phyloP scores from a whole-genome alignment of 2,329 filamentous ascomycete genomes.

The Fusarium tricinctum region DNA sequence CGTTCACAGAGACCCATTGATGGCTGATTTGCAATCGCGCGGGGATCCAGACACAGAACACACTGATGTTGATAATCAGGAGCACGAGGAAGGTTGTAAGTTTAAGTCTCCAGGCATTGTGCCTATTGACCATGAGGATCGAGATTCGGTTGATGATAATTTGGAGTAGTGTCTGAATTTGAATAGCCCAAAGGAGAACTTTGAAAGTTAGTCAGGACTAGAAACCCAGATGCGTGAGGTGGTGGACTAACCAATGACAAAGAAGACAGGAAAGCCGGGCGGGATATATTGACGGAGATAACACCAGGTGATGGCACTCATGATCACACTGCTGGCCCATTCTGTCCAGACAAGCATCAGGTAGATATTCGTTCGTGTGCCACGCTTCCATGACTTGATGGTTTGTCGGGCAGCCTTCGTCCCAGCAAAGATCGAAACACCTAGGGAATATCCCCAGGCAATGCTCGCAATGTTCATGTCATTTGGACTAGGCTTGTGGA shows the following conservation, averaged over 20 bases:
- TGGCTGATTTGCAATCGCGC: constrained; percentile 62
- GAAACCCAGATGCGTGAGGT: accelerated
- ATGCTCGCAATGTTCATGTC: constrained; percentile 52
- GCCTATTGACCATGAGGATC: constrained; percentile 60
- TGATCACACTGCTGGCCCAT: constrained; percentile 45
- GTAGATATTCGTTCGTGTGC: constrained; percentile 44
- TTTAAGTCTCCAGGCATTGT: constrained; percentile 58
- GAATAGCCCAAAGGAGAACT: constrained; percentile 57
- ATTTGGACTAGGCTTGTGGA: constrained; percentile 38
- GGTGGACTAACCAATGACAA: constrained; percentile 40
- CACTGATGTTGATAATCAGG: constrained; percentile 64
- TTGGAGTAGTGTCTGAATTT: constrained; percentile 66
- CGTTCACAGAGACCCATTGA: constrained; percentile 61
- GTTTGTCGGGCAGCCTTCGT: constrained; percentile 46
- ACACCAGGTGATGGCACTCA: constrained; percentile 49
- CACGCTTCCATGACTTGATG: constrained; percentile 48
- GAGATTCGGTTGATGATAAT: constrained; percentile 69
- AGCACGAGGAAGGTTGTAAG: constrained; percentile 61
- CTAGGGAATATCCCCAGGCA: constrained; percentile 48
- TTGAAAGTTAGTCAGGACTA: background rate
- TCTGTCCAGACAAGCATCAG: constrained; percentile 47
- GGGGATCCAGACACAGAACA: constrained; percentile 69
- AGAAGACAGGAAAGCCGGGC: constrained; percentile 46
- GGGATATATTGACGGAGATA: constrained; percentile 47
- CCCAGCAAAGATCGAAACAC: constrained; percentile 47